phyloP scores from a whole-genome alignment of 2,329 filamentous ascomycete genomes.

The Colletotrichum theobromicola region DNA sequence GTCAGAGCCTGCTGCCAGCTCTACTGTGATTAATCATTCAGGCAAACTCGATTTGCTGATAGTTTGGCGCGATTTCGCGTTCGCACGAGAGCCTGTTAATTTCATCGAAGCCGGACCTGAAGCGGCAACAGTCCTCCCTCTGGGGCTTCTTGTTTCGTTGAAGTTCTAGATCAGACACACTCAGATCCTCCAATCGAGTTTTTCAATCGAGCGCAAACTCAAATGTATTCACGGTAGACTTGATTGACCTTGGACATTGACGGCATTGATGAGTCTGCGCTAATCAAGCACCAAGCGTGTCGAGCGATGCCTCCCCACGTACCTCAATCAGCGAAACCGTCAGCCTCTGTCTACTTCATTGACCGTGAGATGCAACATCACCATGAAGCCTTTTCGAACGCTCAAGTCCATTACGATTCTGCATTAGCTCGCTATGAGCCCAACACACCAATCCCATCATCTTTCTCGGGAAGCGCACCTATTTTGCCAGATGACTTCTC shows the following conservation, averaged over 20 bases:
- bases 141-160: background rate
- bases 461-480: background rate
- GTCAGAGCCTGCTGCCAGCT: background rate
- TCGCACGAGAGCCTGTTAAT: background rate
- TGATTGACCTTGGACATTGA: no score
- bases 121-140: background rate
- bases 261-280: no score
- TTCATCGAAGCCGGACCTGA: background rate
- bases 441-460: background rate
- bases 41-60: background rate
- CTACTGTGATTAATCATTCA: background rate
- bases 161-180: background rate
- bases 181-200: rapidly evolving
- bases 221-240: no score
- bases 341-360: background rate
- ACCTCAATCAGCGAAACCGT: background rate
- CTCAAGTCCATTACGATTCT: background rate
- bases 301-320: background rate
- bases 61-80: background rate
- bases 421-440: background rate
- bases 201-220: no score
- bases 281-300: background rate
- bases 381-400: background rate
- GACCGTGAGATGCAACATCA: background rate
- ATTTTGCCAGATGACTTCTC: background rate